These are phyloP conservation scores for Didymella exigua DNA, from an alignment of 2,329 filamentous ascomycete species.

Conservation along the genomic window DNA sequence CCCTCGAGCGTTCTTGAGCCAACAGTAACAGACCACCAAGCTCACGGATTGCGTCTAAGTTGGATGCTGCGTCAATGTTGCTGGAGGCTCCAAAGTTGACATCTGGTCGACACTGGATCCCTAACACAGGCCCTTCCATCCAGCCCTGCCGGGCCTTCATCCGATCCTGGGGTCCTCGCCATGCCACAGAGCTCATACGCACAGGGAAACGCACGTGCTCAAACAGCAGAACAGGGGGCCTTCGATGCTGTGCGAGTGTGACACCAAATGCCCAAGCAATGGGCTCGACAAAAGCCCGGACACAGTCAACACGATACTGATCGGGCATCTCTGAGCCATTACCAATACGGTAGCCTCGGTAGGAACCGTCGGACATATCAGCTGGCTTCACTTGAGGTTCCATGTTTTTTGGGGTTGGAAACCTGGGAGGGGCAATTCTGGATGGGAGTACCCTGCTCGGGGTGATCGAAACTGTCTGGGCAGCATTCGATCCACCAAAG, in stretches of 20 bases:
- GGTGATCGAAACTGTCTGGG: constrained; percentile 17
- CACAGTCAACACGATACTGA: constrained; percentile 60
- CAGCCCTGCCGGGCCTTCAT: constrained; percentile 59
- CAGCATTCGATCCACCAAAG: constrained; percentile 10
- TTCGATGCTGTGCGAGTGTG: constrained; percentile 55
- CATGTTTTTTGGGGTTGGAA: constrained; percentile 32
- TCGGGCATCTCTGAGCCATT: constrained; percentile 65
- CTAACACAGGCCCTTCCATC: constrained; percentile 64
- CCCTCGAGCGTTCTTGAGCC: constrained; percentile 65
- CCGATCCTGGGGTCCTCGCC: constrained; percentile 59
- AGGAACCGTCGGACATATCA: constrained; percentile 48
- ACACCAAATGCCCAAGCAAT: constrained; percentile 64
- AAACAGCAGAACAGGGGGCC: constrained; percentile 55
- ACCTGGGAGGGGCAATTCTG: constrained; percentile 35
- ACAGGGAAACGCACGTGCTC: constrained; percentile 61
- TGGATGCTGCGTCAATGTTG: constrained; percentile 37
- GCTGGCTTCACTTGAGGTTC: constrained; percentile 26
- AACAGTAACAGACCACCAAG: constrained; percentile 62
- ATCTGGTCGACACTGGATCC: constrained; percentile 61
- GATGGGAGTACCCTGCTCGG: constrained; percentile 37
- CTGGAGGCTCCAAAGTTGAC: constrained; percentile 56
- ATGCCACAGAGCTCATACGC: constrained; percentile 61
- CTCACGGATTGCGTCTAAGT: constrained; percentile 63
- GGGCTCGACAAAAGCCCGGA: constrained; percentile 63
- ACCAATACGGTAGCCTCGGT: constrained; percentile 64